These are phyloP conservation scores for Rhizopus arrhizus DNA, from an alignment of 371 early-diverging fungal species.

Conservation along the genomic window DNA sequence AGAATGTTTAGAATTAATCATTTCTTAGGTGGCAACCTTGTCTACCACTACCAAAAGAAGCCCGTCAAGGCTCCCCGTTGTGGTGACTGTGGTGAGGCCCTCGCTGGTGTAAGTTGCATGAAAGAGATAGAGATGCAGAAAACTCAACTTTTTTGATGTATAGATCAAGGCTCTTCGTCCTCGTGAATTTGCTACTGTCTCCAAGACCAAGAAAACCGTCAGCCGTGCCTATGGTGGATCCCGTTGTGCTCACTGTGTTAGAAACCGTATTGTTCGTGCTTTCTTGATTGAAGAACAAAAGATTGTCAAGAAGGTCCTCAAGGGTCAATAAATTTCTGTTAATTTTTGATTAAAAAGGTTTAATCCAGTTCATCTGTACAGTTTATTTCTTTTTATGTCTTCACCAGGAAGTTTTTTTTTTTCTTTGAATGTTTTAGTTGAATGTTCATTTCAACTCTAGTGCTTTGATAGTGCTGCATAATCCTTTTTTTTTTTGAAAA, in stretches of 20 bases:
- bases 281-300: slow-evolving; percentile 99
- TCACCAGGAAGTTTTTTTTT: not conserved
- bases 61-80: slow-evolving; percentile 90
- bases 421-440: not conserved
- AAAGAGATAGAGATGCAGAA: slow-evolving; percentile 1
- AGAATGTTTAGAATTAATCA: not conserved
- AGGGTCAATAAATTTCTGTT: slow-evolving; percentile 52
- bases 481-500: too few species aligned
- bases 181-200: slow-evolving; percentile 84
- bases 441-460: slow-evolving; percentile 35
- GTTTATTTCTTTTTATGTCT: not conserved
- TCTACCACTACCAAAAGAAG: slow-evolving; percentile 92
- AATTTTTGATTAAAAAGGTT: not conserved
- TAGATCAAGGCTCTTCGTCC: slow-evolving; percentile 93
- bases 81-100: slow-evolving; percentile 94
- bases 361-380: too few species aligned
- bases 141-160: not conserved
- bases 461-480: too few species aligned
- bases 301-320: slow-evolving; percentile 98
- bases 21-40: slow-evolving; percentile 82
- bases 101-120: slow-evolving; percentile 78
- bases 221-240: slow-evolving; percentile 97
- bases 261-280: slow-evolving; percentile 95
- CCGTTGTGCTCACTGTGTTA: slow-evolving; percentile 92
- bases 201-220: slow-evolving; percentile 93